Base-by-base conservation (phyloP, 139 green algal genomes). In the Auxenochlorella protothecoides region DNA sequence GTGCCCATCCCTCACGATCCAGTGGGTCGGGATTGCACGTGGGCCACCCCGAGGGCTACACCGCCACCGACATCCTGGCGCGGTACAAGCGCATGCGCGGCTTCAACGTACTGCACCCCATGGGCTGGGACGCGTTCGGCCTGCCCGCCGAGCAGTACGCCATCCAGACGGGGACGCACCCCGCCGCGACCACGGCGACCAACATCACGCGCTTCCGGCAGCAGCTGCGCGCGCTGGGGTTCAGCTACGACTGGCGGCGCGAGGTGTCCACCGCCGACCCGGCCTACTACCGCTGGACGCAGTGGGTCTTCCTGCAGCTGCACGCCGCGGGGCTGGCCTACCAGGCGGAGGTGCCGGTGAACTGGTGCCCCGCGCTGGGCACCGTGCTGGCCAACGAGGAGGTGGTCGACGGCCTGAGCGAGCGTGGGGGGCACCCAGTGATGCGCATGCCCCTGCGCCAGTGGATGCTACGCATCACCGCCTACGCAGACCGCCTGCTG, bases 221-320 rank as follows among this genome's bases (percentile, higher is more conserved):
- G 8, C 94, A 99, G 87, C 89, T 99, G 10, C 85, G 97, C 80
- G 80, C 78, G 55, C 81, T 99, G 12, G 83, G 95, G 13, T 98
- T 99, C 76, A 93, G 82, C 2, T 98, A 98, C 72, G 95, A 99
- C 76, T 97, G 92, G 92, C 74, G 90, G 56, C 73, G 95, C 2
- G 95, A 99, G 85, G 44, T 99, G 7, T 76, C 84, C 12, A 98
- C 94, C 13, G 96, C 89, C 4, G 91, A 97, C 67, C 83, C 91
- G 4, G 73, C 86, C 14, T 99, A 98, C 86, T 78, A 66, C 86
- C 92, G 85, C 70, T 99, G 95, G 95, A 99, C 95, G 5, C 95
- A 99, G 81, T 99, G 95, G 95, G 98, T 99, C 76, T 99, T 99
- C 85, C 84, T 97, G 74, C 79, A 97, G 87, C 87, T 99, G 70